Percentiles rank a stretch among this genome's conserved stretches.
phyloP scores from a whole-genome alignment of 1,139 yeast species.

The Magnusiomyces paraingens region DNA sequence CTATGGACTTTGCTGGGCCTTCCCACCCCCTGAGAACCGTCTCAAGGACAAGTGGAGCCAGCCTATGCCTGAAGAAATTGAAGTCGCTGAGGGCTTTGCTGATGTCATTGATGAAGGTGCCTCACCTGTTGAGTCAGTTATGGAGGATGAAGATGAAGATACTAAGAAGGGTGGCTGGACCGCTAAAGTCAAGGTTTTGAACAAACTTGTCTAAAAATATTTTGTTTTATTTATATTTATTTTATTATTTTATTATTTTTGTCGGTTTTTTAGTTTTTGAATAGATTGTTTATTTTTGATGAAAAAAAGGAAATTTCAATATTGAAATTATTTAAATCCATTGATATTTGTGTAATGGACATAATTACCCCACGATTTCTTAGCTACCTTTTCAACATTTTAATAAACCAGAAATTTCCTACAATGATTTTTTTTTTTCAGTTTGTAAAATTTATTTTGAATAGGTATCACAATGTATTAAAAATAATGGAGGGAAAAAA shows the following conservation, averaged over 20 bases:
- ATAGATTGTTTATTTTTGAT: too few relatives aligned
- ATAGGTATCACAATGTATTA: not conserved
- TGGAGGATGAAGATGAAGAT: not conserved
- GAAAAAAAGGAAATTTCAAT: too few relatives aligned
- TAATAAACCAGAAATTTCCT: not conserved
- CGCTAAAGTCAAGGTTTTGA: not conserved
- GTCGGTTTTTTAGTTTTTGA: too few relatives aligned
- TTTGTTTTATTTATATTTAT: too few relatives aligned
- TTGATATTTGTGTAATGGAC: not conserved
- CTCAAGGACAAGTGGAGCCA: slow-evolving; percentile 54
- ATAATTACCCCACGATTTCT: not conserved
- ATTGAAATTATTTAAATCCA: not conserved
- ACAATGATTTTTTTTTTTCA: not conserved
- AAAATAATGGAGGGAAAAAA: not conserved
- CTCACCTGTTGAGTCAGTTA: not conserved
- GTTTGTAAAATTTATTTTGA: not conserved
- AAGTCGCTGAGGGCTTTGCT: slow-evolving; percentile 15
- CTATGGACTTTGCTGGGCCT: slow-evolving; percentile 43
- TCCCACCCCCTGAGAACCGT: slow-evolving; percentile 54
- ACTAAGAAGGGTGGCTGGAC: not conserved
- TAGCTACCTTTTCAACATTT: not conserved
- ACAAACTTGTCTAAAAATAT: too few relatives aligned
- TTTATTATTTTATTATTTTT: too few relatives aligned
- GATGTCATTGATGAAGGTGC: not conserved
- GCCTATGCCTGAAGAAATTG: slow-evolving; percentile 48